Percentiles rank a stretch among this genome's conserved stretches.
phyloP scores from a whole-genome alignment of 1,139 yeast genomes.

The Lodderomyces orthopsilosis region DNA sequence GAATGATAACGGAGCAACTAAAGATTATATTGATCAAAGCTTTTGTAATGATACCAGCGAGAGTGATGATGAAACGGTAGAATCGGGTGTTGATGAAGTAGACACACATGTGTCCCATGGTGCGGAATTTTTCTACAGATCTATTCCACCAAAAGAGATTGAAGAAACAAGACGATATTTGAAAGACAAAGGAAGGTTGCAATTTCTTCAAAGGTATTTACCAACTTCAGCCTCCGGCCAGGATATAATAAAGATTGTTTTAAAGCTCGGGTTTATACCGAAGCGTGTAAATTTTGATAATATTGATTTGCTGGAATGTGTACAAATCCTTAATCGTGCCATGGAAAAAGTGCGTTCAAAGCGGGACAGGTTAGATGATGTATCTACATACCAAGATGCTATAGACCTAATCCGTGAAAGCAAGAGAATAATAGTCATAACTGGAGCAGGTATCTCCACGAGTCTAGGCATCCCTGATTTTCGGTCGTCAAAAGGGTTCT shows the following conservation, averaged over 20 bases:
- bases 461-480: conserved; percentile 94
- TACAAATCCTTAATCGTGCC: conserved; percentile 54
- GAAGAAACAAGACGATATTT: conserved; percentile 54
- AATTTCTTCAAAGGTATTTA: conserved; percentile 56
- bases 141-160: conserved; percentile 17
- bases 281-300: conserved; percentile 31
- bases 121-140: conserved; percentile 4
- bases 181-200: conserved; percentile 58
- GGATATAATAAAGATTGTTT: conserved; percentile 49
- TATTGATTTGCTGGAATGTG: conserved; percentile 44
- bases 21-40: too few species aligned
- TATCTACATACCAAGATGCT: conserved; percentile 61
- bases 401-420: conserved; percentile 52
- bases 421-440: conserved; percentile 67
- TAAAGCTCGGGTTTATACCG: conserved; percentile 53
- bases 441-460: conserved; percentile 97
- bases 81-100: conserved; percentile 11
- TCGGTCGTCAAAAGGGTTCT: conserved; percentile 85
- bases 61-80: conserved; percentile 13
- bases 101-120: background rate
- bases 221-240: conserved; percentile 58
- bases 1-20: background rate
- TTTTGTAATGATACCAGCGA: background rate
- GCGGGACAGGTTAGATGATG: conserved; percentile 50
- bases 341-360: conserved; percentile 57